Percentiles rank a stretch among this genome's conserved stretches.
These are phyloP conservation scores for Closterium sp. DNA, from an alignment of 139 green algal species.

Conservation along the genomic window DNA sequence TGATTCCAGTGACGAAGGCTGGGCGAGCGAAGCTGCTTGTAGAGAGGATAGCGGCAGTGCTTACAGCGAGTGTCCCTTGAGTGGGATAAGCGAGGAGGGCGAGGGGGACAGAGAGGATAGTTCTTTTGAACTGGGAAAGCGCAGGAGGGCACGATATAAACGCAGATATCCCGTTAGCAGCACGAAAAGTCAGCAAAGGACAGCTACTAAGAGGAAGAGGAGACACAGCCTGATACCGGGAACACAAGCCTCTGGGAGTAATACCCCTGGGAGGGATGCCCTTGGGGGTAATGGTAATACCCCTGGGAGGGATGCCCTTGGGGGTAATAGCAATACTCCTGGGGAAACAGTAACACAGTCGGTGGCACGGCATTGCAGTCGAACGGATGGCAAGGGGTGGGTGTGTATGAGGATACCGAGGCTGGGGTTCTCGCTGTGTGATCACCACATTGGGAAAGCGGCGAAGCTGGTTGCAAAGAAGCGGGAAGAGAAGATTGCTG, in stretches of 20 bases:
- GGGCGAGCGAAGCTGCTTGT: not conserved
- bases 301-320: too few relatives aligned
- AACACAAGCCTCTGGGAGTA: too few relatives aligned
- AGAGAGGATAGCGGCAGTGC: not conserved
- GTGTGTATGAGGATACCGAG: not conserved
- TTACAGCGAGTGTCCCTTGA: not conserved
- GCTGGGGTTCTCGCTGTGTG: not conserved
- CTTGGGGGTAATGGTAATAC: too few relatives aligned
- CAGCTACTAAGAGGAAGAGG: not conserved
- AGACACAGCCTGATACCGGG: not conserved
- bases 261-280: too few relatives aligned
- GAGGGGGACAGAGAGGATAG: not conserved
- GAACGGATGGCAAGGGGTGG: not conserved
- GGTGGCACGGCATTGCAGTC: not conserved
- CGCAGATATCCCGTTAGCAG: not conserved
- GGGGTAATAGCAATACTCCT: too few relatives aligned
- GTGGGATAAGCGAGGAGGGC: not conserved
- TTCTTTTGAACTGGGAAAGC: not conserved
- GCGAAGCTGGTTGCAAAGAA: not conserved
- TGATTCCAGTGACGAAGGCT: not conserved
- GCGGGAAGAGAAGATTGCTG: not conserved
- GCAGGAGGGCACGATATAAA: not conserved
- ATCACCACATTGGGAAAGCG: not conserved
- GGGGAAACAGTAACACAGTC: not conserved
- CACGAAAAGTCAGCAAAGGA: not conserved